A percentile compares a stretch with the other conserved stretches of the same genome.
These are phyloP conservation scores for Eucalyptus viminalis DNA, from an alignment of 345 rosid species.

Conservation along the genomic window DNA sequence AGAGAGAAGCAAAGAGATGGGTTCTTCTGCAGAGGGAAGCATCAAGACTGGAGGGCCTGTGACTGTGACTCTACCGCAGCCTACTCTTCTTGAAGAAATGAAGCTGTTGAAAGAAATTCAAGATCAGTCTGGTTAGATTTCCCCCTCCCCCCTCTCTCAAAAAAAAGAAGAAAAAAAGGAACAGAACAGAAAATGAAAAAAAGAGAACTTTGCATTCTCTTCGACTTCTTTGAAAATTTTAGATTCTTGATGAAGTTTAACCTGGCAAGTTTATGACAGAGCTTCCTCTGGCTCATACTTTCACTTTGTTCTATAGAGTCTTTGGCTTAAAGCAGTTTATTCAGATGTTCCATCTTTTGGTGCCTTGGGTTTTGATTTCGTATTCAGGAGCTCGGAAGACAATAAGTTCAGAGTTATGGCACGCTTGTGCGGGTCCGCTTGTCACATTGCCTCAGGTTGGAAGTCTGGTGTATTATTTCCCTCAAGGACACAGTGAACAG, in stretches of 20 bases:
- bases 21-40: constrained; percentile 54
- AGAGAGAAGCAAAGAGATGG: constrained; percentile 10
- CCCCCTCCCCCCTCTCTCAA: neutral
- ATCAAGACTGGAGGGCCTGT: constrained; percentile 31
- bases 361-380: neutral
- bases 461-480: constrained; percentile 83
- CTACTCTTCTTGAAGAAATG: constrained; percentile 75
- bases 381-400: constrained; percentile 55
- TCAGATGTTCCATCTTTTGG: neutral
- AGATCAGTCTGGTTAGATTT: constrained; percentile 70
- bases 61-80: constrained; percentile 13
- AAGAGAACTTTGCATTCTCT: neutral
- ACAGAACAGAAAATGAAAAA: neutral
- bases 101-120: constrained; percentile 83
- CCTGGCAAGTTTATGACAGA: neutral
- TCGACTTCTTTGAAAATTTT: neutral
- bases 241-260: neutral
- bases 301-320: neutral
- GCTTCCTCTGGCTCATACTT: neutral
- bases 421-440: constrained; percentile 98
- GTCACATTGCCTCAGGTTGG: constrained; percentile 94
- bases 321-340: neutral
- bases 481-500: constrained; percentile 99
- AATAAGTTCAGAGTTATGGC: constrained; percentile 91
- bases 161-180: neutral